Evolutionary conservation across 1,284 basidiomycete species (phyloP).

Genomic region (Pseudozyma sp.): DNA sequence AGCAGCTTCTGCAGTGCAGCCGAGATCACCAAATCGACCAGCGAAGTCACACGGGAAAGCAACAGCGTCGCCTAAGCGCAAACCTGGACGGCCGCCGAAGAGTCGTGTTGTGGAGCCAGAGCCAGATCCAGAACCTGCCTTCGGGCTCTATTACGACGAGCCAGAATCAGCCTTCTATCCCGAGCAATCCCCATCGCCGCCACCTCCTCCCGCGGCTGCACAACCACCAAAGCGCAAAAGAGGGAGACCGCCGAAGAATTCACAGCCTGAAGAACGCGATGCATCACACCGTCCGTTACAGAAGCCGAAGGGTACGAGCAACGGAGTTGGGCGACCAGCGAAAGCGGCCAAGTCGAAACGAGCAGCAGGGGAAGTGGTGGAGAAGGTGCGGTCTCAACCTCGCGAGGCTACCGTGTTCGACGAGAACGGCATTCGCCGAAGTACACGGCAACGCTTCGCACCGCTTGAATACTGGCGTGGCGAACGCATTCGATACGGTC

Average conservation of each 20-base stretch:
- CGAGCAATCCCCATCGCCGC: background rate
- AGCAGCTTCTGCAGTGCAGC: slow-evolving; percentile 2
- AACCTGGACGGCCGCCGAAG: slow-evolving; percentile 1
- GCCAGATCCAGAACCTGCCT: slow-evolving; percentile 2
- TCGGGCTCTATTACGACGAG: slow-evolving; percentile 13
- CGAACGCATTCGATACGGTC: slow-evolving; percentile 83
- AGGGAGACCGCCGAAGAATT: slow-evolving; percentile 26
- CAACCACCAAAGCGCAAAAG: slow-evolving; percentile 28
- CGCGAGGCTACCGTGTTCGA: slow-evolving; percentile 36
- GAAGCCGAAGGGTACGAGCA: background rate
- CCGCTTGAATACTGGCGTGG: slow-evolving; percentile 94
- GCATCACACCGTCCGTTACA: background rate
- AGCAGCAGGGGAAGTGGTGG: slow-evolving; percentile 30
- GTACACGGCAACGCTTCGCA: slow-evolving; percentile 77
- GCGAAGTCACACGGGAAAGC: slow-evolving; percentile 4
- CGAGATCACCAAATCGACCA: slow-evolving; percentile 13
- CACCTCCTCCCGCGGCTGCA: slow-evolving; percentile 4
- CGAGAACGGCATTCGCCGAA: slow-evolving; percentile 78
- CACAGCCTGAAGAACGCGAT: slow-evolving; percentile 3
- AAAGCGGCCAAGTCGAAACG: slow-evolving; percentile 27
- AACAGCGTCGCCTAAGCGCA: slow-evolving; percentile 22
- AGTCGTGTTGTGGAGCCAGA: background rate
- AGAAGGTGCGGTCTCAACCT: slow-evolving; percentile 31
- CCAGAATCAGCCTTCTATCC: slow-evolving; percentile 3
- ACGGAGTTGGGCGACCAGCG: background rate